Evolutionary conservation across 2,329 filamentous ascomycete genomes (phyloP), one percentile per base, ranked within the genome.

Genomic region (Mariannaea sp.): DNA sequence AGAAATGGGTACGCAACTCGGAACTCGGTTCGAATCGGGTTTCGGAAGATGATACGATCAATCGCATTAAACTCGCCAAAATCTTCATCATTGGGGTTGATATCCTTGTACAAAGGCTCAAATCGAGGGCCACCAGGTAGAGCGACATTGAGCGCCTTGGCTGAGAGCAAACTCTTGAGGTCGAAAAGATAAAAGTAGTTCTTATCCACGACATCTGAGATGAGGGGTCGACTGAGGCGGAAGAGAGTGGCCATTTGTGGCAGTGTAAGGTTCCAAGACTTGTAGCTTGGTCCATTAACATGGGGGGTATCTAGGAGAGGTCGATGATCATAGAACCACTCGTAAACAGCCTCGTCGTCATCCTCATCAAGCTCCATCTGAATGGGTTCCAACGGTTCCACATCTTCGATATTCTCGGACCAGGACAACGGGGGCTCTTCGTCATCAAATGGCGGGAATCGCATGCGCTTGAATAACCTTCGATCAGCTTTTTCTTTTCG

Each of bases 1-100:
- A 99, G 80, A 71, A 88, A 97, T 0, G 94, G 94, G 70, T 90
- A 97, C 1, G 92, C 92, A 36, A 99, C 94, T 39, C 93, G 86
- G 68, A 95, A 97, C 74, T 99, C 94, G 7, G 93, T 99, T 63
- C 93, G 86, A 60, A 97, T 95, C 1, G 93, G 92, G 40, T 89
- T 88, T 60, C 94, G 89, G 81, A 99, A 99, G 63, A 99, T 99
- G 74, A 99, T 99, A 64, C 95, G 90, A 68, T 99, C 94, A 65
- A 99, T 99, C 27, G 94, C 94, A 69, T 99, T 99, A 80, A 99
- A 99, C 73, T 99, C 94, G 73, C 94, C 94, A 74, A 99, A 99
- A 69, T 99, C 94, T 72, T 99, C 94, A 64, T 97, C 93, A 65
- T 99, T 99, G 2, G 94, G 94, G 71, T 99, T 92, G 56, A 99